phyloP scores from a whole-genome alignment of 2,329 filamentous ascomycete genomes.

The Elsinoe perseae region DNA sequence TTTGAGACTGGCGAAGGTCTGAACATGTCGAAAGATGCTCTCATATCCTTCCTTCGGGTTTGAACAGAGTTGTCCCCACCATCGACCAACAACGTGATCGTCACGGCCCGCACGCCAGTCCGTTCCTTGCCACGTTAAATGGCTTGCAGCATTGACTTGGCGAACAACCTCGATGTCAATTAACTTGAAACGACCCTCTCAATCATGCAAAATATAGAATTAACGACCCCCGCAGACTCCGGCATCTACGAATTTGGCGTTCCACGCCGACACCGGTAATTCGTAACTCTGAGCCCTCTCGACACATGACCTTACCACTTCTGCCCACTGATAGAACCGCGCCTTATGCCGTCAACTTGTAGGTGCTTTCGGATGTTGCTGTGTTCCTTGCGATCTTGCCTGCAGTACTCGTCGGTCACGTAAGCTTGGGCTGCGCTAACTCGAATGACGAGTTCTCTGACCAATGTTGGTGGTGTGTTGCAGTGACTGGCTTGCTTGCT shows the following conservation, averaged over 20 bases:
- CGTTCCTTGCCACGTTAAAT: conserved; percentile 1
- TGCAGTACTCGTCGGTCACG: too few species aligned
- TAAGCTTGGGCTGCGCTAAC: too few species aligned
- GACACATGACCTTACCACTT: too few species aligned
- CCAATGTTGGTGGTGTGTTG: too few species aligned
- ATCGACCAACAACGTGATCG: background rate
- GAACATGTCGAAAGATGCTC: background rate
- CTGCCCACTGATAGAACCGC: too few species aligned
- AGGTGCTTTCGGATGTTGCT: too few species aligned
- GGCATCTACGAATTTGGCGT: background rate
- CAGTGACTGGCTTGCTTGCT: too few species aligned
- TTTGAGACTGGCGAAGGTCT: too few species aligned
- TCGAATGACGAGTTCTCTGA: too few species aligned
- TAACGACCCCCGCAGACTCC: background rate
- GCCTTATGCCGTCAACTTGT: too few species aligned
- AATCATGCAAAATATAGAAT: conserved; percentile 1
- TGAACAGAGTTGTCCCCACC: background rate
- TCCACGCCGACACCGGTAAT: background rate
- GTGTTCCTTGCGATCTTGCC: too few species aligned
- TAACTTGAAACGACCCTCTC: conserved; percentile 1
- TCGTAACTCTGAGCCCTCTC: too few species aligned
- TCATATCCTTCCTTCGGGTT: background rate
- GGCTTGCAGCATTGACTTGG: conserved; percentile 6
- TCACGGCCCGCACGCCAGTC: conserved; percentile 5
- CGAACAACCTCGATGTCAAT: background rate